These are phyloP conservation scores for Porogramme epimiltina DNA, from an alignment of 1,284 basidiomycete species.

Conservation along the genomic window DNA sequence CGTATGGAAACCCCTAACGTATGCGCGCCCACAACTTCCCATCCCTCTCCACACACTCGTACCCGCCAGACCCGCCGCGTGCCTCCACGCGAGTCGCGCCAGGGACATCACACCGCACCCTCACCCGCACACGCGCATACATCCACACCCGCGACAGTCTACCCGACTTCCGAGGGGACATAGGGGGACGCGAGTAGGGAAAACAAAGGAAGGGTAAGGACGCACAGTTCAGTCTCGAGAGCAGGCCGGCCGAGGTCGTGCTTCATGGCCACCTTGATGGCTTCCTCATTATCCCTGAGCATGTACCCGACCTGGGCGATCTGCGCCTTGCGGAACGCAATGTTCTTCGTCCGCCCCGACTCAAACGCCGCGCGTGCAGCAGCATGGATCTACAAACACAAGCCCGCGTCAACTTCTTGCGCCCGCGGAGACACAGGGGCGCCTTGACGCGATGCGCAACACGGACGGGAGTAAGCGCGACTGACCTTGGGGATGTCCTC, in stretches of 20 bases:
- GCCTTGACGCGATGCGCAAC: background rate
- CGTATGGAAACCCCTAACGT: too few relatives aligned
- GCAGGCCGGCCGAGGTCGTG: constrained; percentile 59
- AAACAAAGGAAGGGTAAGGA: background rate
- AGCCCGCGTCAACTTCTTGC: background rate
- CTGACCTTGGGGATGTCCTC: constrained; percentile 9
- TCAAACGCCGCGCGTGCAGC: constrained; percentile 55
- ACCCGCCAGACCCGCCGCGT: too few relatives aligned
- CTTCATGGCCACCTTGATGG: constrained; percentile 54
- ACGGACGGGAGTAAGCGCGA: background rate
- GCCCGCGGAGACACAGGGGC: too few relatives aligned
- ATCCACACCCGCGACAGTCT: too few relatives aligned
- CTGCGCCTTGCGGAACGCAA: constrained; percentile 67
- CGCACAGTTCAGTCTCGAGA: constrained; percentile 59
- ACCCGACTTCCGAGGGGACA: too few relatives aligned
- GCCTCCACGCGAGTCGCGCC: too few relatives aligned
- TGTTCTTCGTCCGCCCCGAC: constrained; percentile 56
- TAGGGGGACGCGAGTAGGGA: too few relatives aligned
- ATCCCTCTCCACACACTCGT: too few relatives aligned
- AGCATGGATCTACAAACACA: constrained; percentile 51
- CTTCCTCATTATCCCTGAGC: constrained; percentile 61
- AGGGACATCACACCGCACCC: too few relatives aligned
- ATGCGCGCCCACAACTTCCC: too few relatives aligned
- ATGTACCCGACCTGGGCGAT: constrained; percentile 68
- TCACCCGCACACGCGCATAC: too few relatives aligned